A percentile compares a stretch with the other conserved stretches of the same genome.
These are phyloP conservation scores for Paralagenidium karlingii DNA, from an alignment of 352 stramenopile genomes.

Conservation along the genomic window DNA sequence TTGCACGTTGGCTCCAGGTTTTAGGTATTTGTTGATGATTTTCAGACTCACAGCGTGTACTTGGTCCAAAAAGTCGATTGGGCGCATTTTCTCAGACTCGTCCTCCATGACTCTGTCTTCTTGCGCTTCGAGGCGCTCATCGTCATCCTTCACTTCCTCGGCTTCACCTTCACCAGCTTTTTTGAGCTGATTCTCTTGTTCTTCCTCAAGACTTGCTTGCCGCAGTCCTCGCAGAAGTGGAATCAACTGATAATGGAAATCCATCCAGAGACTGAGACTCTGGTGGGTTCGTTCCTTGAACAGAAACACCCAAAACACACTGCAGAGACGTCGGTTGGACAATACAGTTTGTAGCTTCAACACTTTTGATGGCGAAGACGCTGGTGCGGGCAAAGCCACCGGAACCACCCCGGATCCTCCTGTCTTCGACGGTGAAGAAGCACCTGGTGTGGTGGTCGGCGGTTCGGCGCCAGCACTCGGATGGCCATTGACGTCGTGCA, in stretches of 20 bases:
- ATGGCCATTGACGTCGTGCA: constrained; percentile 6
- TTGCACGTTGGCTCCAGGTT: constrained; percentile 25
- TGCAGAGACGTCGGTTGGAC: constrained; percentile 62
- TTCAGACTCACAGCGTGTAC: constrained; percentile 34
- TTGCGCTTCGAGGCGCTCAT: constrained; percentile 4
- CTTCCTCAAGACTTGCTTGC: background rate
- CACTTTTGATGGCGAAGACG: background rate
- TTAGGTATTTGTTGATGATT: constrained; percentile 54
- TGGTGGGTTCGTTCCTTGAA: constrained; percentile 78
- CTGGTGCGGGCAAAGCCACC: background rate
- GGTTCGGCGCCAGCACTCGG: too few relatives aligned
- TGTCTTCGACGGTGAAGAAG: too few relatives aligned
- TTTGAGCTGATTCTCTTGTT: constrained; percentile 30
- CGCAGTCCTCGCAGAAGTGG: constrained; percentile 20
- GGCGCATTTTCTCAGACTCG: too few relatives aligned
- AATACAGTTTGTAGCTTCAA: constrained; percentile 65
- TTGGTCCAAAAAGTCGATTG: constrained; percentile 59
- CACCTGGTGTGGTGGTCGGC: too few relatives aligned
- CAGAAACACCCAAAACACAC: constrained; percentile 79
- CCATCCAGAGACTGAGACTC: constrained; percentile 77
- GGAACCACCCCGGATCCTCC: too few relatives aligned
- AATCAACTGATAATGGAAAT: constrained; percentile 54
- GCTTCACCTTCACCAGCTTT: constrained; percentile 20
- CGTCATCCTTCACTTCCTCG: constrained; percentile 11
- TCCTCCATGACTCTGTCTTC: too few relatives aligned